Evolutionary conservation across 2,329 filamentous ascomycete genomes (phyloP).

Genomic region (Didymella glomerata): DNA sequence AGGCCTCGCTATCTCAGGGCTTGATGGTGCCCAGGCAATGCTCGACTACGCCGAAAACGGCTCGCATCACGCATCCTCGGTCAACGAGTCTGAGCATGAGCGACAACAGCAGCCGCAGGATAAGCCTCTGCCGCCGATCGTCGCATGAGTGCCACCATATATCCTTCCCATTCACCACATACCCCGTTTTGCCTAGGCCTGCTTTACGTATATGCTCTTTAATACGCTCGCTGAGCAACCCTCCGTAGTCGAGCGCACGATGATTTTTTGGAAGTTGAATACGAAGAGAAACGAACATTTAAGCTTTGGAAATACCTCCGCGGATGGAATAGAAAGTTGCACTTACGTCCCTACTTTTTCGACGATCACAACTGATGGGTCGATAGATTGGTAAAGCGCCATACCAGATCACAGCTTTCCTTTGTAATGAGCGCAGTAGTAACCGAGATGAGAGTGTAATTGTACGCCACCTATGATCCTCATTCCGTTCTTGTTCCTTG

Average conservation of each 20-base stretch:
- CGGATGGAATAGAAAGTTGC: constrained; percentile 5
- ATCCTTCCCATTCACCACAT: constrained; percentile 9
- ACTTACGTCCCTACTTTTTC: background rate
- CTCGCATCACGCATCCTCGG: constrained; percentile 14
- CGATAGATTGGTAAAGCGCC: background rate
- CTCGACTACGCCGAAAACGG: constrained; percentile 45
- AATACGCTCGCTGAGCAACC: constrained; percentile 14
- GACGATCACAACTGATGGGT: background rate
- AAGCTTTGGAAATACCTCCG: constrained; percentile 13
- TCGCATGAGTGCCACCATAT: constrained; percentile 3
- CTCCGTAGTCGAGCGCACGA: constrained; percentile 1
- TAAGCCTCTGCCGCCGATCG: constrained; percentile 10
- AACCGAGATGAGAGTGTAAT: constrained; percentile 16
- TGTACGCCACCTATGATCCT: constrained; percentile 3
- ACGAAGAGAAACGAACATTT: constrained; percentile 8
- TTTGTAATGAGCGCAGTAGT: constrained; percentile 4
- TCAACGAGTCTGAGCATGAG: constrained; percentile 11
- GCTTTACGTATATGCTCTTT: constrained; percentile 21
- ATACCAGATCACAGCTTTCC: background rate
- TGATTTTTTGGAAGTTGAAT: constrained; percentile 7
- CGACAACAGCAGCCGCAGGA: constrained; percentile 21
- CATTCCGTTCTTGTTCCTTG: constrained; percentile 7
- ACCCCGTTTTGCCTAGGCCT: constrained; percentile 19
- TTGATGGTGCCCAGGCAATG: constrained; percentile 48
- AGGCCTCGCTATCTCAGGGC: constrained; percentile 50